These are phyloP conservation scores for Albugo laibachii DNA, from an alignment of 352 stramenopile genomes.

Conservation along the genomic window DNA sequence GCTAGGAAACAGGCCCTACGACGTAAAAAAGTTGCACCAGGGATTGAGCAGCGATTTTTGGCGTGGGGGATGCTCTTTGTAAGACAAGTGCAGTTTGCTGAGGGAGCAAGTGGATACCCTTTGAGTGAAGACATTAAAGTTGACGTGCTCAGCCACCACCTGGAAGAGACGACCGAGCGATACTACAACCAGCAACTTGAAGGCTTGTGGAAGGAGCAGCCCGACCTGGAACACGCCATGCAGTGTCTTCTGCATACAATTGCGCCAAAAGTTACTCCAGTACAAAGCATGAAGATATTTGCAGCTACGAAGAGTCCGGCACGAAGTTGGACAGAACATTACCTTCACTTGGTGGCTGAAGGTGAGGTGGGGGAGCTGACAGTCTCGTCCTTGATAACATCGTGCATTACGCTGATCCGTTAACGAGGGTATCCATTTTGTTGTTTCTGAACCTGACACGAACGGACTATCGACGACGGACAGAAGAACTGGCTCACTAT, in stretches of 20 bases:
- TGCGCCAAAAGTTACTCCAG: neutral
- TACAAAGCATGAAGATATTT: slow-evolving; percentile 1
- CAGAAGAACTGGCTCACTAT: too few species aligned
- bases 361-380: too few species aligned
- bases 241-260: slow-evolving; percentile 1
- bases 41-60: too few species aligned
- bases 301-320: neutral
- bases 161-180: neutral
- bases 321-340: slow-evolving; percentile 3
- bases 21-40: too few species aligned
- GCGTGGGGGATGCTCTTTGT: slow-evolving; percentile 1
- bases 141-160: neutral
- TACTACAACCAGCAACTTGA: slow-evolving; percentile 1
- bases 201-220: neutral
- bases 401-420: too few species aligned
- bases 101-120: neutral
- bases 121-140: slow-evolving; percentile 1
- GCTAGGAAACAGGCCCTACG: too few species aligned
- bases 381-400: too few species aligned
- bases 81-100: neutral
- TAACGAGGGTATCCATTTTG: too few species aligned
- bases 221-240: neutral
- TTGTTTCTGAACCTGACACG: too few species aligned
- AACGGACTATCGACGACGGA: too few species aligned
- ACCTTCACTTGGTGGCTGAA: slow-evolving; percentile 4